Conservation (phyloP, 2,329 filamentous ascomycete species). For the Phialophora tarda region DNA sequence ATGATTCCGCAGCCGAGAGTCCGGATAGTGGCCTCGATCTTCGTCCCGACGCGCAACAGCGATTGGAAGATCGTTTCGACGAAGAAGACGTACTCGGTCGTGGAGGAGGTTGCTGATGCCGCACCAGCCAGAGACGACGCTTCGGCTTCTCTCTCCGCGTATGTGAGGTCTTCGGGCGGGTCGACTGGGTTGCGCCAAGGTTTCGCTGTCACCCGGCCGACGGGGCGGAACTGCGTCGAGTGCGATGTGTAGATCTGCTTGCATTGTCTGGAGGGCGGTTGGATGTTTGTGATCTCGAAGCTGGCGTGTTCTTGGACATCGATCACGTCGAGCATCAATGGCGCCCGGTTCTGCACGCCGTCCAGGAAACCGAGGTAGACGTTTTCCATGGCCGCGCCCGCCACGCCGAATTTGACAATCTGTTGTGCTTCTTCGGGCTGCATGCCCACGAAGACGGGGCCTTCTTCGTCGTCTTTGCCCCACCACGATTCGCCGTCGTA, state of each 20-base stretch:
- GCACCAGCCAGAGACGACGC: not conserved
- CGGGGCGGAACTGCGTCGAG: constrained; percentile 53
- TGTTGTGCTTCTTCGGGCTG: constrained; percentile 55
- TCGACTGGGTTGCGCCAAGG: constrained; percentile 54
- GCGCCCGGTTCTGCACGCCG: constrained; percentile 40
- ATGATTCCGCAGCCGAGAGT: constrained; percentile 64
- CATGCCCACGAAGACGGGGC: constrained; percentile 46
- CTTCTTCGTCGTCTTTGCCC: constrained; percentile 44
- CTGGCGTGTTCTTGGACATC: constrained; percentile 58
- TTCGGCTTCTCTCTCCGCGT: constrained; percentile 40
- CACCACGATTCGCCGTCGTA: constrained; percentile 51
- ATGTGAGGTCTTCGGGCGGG: constrained; percentile 47
- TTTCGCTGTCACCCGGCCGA: constrained; percentile 61
- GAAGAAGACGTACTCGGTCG: constrained; percentile 61
- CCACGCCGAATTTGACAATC: constrained; percentile 58
- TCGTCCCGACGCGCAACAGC: constrained; percentile 69
- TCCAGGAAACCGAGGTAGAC: constrained; percentile 48
- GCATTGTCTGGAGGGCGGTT: constrained; percentile 52
- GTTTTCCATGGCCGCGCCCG: constrained; percentile 52
- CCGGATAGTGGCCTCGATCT: constrained; percentile 62
- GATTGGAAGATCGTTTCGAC: constrained; percentile 68
- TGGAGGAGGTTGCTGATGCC: constrained; percentile 34
- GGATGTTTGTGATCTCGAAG: constrained; percentile 65
- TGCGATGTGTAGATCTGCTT: constrained; percentile 56
- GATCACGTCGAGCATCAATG: constrained; percentile 49